Evolutionary conservation across 768 basidiomycete species (phyloP).

Genomic region (Pleurotus citrinopileatus): DNA sequence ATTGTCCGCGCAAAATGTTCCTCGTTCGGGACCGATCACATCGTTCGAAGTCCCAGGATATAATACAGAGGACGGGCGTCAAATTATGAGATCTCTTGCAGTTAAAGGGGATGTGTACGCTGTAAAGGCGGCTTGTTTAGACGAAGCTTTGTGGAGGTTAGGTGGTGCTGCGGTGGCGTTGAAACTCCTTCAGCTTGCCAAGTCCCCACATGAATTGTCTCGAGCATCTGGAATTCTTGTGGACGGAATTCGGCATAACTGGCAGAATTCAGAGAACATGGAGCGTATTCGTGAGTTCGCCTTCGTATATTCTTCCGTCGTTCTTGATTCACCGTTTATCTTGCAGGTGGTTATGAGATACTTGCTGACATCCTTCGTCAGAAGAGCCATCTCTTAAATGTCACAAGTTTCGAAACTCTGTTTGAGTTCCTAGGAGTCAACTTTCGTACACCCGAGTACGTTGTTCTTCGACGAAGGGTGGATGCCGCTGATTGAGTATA

Average conservation of each 20-base stretch:
- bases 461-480: constrained; percentile 1
- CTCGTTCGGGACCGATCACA: not conserved
- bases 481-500: constrained; percentile 4
- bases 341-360: constrained; percentile 82
- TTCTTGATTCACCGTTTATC: constrained; percentile 8
- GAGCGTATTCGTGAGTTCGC: constrained; percentile 72
- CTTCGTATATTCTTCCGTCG: not conserved
- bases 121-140: constrained; percentile 61
- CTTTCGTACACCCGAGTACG: constrained; percentile 78
- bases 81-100: constrained; percentile 18
- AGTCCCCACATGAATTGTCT: constrained; percentile 79
- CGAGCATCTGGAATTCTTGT: constrained; percentile 68
- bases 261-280: constrained; percentile 96
- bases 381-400: constrained; percentile 74
- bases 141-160: constrained; percentile 76
- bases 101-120: constrained; percentile 55
- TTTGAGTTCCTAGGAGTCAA: constrained; percentile 87
- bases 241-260: constrained; percentile 78
- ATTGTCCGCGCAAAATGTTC: constrained; percentile 26
- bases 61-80: constrained; percentile 11
- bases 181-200: constrained; percentile 72
- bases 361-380: constrained; percentile 68
- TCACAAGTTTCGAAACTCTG: constrained; percentile 76
- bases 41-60: constrained; percentile 7
- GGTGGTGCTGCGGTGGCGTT: constrained; percentile 79